Evolutionary conservation across 305 asterid genomes (phyloP).

Genomic region (Fraxinus greggii): DNA sequence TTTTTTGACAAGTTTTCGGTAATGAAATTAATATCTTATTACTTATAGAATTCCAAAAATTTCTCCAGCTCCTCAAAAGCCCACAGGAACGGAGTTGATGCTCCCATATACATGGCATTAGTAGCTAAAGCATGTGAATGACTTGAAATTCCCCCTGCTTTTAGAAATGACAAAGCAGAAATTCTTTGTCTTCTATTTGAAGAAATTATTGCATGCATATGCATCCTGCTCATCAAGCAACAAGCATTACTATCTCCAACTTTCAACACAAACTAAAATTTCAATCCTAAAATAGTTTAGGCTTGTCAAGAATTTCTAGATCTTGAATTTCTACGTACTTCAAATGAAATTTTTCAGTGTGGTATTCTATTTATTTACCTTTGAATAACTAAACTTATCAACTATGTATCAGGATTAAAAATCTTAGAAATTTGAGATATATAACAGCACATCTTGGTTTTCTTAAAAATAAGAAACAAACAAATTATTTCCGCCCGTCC

Average conservation of each 20-base stretch:
- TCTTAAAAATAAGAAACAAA: neutral
- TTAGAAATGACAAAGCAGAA: neutral
- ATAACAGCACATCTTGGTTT: neutral
- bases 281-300: neutral
- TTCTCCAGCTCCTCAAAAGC: neutral
- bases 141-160: neutral
- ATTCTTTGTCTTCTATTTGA: neutral
- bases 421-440: neutral
- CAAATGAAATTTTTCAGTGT: neutral
- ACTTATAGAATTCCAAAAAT: neutral
- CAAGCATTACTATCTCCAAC: neutral
- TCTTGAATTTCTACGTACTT: neutral
- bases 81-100: neutral
- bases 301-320: neutral
- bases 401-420: neutral
- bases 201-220: neutral
- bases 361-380: neutral
- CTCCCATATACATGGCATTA: neutral
- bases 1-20: neutral
- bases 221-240: neutral
- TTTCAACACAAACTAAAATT: neutral
- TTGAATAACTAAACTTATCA: neutral
- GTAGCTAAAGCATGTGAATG: neutral
- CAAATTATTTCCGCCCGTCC: neutral
- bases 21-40: neutral